A percentile compares a stretch with the other conserved stretches of the same genome.
Evolutionary conservation across 768 basidiomycete genomes (phyloP).

Genomic region (Lanmaoa rubissima): DNA sequence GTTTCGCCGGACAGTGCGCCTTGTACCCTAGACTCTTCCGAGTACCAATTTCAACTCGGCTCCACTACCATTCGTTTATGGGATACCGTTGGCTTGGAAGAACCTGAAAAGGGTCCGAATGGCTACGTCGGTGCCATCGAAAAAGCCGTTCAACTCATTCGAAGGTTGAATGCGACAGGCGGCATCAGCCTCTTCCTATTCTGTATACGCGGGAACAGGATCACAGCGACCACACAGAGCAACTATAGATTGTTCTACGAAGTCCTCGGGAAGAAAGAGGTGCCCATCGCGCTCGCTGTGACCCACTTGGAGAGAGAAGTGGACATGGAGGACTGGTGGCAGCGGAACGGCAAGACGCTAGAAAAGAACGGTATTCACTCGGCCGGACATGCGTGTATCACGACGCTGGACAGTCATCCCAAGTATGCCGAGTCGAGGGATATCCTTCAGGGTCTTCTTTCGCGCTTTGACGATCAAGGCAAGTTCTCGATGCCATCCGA

Average conservation of each 20-base stretch:
- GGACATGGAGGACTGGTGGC: conserved; percentile 37
- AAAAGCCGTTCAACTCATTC: conserved; percentile 35
- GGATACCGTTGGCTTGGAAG: conserved; percentile 36
- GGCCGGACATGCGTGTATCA: conserved; percentile 33
- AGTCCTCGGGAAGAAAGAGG: conserved; percentile 30
- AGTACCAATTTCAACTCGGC: conserved; percentile 30
- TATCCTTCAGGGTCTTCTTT: conserved; percentile 19
- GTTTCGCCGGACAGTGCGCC: conserved; percentile 26
- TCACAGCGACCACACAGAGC: conserved; percentile 28
- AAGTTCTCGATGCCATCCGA: conserved; percentile 32
- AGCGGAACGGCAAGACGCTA: conserved; percentile 20
- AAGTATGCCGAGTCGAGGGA: conserved; percentile 33
- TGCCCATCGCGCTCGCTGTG: conserved; percentile 39
- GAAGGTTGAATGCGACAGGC: conserved; percentile 25
- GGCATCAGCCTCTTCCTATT: conserved; percentile 43
- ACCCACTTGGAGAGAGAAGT: conserved; percentile 38
- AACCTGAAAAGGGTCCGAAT: conserved; percentile 20
- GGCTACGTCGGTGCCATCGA: conserved; percentile 29
- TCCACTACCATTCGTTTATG: conserved; percentile 26
- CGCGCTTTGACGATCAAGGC: conserved; percentile 24
- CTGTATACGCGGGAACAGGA: conserved; percentile 39
- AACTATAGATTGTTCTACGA: conserved; percentile 27
- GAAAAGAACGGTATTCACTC: conserved; percentile 22
- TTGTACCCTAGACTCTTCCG: conserved; percentile 33
- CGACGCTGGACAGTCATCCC: conserved; percentile 22